Evolutionary conservation across 352 stramenopile species (phyloP), one percentile per base, ranked within the genome.

Genomic region (Pilasporangium apinafurcum): DNA sequence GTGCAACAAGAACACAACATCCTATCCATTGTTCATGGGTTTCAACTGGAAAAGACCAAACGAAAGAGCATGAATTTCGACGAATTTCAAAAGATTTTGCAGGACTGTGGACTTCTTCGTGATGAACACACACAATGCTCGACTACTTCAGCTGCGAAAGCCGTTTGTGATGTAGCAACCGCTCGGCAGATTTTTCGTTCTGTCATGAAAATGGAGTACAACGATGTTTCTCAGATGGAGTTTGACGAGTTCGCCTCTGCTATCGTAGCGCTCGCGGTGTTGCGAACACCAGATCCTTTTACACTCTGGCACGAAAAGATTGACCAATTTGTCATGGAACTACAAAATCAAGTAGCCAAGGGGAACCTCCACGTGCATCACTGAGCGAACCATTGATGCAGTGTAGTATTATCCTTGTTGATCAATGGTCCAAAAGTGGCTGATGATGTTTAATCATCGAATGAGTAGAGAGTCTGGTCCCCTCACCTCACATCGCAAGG

Each of bases 221-320:
- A 63, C 33, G 74, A 83, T 50, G 53, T 53, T 4, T 42, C 56
- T 2, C 63, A 67, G 40, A 67, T 86, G 24, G 74, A 86, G 37
- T 82, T 84, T 29, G 66, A 80, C 36, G 74, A 86, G 34, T 86
- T 86, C 28, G 36, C 66, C 2, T 49, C 60, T 3, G 68, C 68
- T 4, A 41, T 79, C 9, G 61, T 68, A 1, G 71, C 70, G 17
- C 62, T 86, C 12, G 68, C 74, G 5, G 55, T 59, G 18, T 46
- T 72, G 18, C 34, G 62, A 5, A 55, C 73, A 9, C 58, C 65
- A n/a, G 65, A 62, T 51, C 74, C 74, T 6, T 86, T 84, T 16
- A 37, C 48, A 4, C 14, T 67, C 9, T 78, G 56, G 70, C 55
- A 84, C 28, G n/a, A 52, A 16, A 84, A 86, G 46, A 67, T 84